phyloP scores from a whole-genome alignment of 306 rosid species.

The Gastrolobium villosum region DNA sequence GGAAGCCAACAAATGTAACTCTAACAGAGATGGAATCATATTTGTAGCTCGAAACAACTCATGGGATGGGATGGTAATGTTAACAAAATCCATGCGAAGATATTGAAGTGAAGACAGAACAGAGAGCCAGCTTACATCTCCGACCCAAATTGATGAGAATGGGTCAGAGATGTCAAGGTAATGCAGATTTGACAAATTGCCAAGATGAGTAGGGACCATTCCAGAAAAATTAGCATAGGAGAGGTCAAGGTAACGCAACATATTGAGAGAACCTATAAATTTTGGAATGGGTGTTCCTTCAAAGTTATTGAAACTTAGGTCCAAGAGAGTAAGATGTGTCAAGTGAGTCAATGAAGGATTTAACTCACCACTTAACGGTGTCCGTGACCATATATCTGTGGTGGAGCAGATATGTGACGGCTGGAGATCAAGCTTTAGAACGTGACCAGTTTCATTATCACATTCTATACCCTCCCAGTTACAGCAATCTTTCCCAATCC shows the following conservation, averaged over 20 bases:
- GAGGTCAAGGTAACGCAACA: slow-evolving; percentile 32
- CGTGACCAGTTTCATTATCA: slow-evolving; percentile 41
- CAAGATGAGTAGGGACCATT: slow-evolving; percentile 22
- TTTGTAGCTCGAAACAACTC: slow-evolving; percentile 12
- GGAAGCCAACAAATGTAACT: slow-evolving; percentile 10
- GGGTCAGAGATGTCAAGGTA: background rate
- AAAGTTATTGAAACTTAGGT: slow-evolving; percentile 13
- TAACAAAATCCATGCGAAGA: slow-evolving; percentile 18
- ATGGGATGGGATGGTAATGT: background rate
- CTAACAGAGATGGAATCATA: slow-evolving; percentile 33
- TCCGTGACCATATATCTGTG: background rate
- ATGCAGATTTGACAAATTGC: slow-evolving; percentile 37
- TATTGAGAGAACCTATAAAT: slow-evolving; percentile 16
- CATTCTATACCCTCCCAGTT: slow-evolving; percentile 30
- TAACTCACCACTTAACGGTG: slow-evolving; percentile 21
- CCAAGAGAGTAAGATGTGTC: background rate
- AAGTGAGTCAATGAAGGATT: slow-evolving; percentile 36
- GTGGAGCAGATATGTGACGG: background rate
- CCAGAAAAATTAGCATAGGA: slow-evolving; percentile 10
- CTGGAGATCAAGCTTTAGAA: slow-evolving; percentile 16
- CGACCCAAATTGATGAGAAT: background rate
- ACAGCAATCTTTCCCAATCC: slow-evolving; percentile 42
- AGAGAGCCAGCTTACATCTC: slow-evolving; percentile 26
- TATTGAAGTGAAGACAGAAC: slow-evolving; percentile 10
- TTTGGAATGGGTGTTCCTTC: slow-evolving; percentile 20